Conservation (phyloP, 352 stramenopile genomes). For the Phytophthora cactorum region DNA sequence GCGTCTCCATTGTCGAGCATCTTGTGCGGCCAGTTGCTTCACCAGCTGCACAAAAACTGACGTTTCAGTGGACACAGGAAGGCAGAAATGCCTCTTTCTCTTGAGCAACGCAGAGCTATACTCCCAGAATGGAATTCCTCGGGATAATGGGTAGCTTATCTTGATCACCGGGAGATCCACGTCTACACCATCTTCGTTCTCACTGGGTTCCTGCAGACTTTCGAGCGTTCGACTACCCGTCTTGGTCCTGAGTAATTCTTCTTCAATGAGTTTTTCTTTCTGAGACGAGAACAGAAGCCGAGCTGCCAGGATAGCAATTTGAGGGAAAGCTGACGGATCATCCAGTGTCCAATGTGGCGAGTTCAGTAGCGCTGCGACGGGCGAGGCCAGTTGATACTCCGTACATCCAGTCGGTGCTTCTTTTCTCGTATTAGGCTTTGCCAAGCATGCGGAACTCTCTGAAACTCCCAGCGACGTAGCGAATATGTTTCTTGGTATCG, state of each 20-base stretch:
- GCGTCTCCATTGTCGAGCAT: slow-evolving; percentile 36
- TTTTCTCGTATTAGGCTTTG: slow-evolving; percentile 7
- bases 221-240: slow-evolving; percentile 15
- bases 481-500: slow-evolving; percentile 36
- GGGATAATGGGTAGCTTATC: slow-evolving; percentile 15
- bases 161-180: slow-evolving; percentile 25
- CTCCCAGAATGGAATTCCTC: slow-evolving; percentile 33
- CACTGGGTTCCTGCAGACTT: slow-evolving; percentile 12
- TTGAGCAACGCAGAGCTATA: neutral
- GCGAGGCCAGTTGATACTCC: slow-evolving; percentile 21
- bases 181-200: slow-evolving; percentile 18
- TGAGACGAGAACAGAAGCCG: slow-evolving; percentile 46
- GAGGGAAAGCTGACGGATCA: slow-evolving; percentile 30
- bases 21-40: slow-evolving; percentile 35
- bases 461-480: slow-evolving; percentile 18
- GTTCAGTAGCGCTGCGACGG: slow-evolving; percentile 35
- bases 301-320: slow-evolving; percentile 16
- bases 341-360: slow-evolving; percentile 29
- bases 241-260: slow-evolving; percentile 35
- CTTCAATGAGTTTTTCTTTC: slow-evolving; percentile 44
- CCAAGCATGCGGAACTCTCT: neutral
- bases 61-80: slow-evolving; percentile 1
- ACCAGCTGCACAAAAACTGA: slow-evolving; percentile 38
- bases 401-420: neutral
- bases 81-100: slow-evolving; percentile 3